A percentile compares a stretch with the other conserved stretches of the same genome.
phyloP scores from a whole-genome alignment of 306 rosid species.

The Ormosia emarginata region DNA sequence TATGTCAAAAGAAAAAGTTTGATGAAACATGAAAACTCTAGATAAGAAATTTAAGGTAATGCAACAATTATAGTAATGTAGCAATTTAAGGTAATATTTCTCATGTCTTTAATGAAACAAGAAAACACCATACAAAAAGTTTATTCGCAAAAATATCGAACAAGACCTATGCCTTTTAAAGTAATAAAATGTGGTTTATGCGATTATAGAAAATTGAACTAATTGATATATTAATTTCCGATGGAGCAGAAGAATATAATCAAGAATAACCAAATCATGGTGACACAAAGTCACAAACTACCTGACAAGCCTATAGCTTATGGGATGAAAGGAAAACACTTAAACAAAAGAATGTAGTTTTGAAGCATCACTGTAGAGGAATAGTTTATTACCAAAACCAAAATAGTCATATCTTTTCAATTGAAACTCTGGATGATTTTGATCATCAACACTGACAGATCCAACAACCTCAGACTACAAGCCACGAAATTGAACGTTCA shows the following conservation, averaged over 20 bases:
- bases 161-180: background rate
- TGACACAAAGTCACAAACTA: background rate
- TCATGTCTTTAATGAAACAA: background rate
- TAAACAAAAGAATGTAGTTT: background rate
- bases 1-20: too few species aligned
- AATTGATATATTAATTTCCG: background rate
- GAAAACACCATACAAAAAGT: background rate
- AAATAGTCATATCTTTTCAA: too few species aligned
- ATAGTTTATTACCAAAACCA: conserved; percentile 61
- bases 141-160: background rate
- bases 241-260: background rate
- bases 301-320: background rate
- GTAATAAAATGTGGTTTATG: background rate
- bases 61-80: background rate
- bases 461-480: too few species aligned
- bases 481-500: too few species aligned
- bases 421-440: too few species aligned
- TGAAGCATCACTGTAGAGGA: conserved; percentile 3
- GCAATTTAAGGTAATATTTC: conserved; percentile 7
- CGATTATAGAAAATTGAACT: background rate
- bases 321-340: background rate
- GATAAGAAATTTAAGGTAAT: too few species aligned
- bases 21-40: too few species aligned
- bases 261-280: background rate
- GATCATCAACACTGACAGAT: too few species aligned